A percentile compares a stretch with the other conserved stretches of the same genome.
These are phyloP conservation scores for Hymenoscyphus fraxineus DNA, from an alignment of 2,329 filamentous ascomycete species.

Conservation along the genomic window DNA sequence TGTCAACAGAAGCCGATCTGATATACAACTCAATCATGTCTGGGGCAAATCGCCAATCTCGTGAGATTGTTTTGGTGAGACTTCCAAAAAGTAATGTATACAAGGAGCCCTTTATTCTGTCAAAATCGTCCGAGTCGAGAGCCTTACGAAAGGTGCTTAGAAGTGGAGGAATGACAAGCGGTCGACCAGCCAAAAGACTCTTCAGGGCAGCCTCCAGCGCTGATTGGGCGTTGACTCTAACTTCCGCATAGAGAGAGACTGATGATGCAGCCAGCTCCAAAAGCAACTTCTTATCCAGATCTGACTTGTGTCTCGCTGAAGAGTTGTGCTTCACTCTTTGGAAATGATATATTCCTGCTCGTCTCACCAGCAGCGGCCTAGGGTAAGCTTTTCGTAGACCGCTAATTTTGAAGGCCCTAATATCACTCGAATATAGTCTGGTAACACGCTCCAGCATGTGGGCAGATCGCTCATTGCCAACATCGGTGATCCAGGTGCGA, in stretches of 20 bases:
- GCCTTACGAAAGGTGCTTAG: slow-evolving; percentile 74
- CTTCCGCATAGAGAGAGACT: slow-evolving; percentile 89
- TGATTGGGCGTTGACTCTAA: slow-evolving; percentile 87
- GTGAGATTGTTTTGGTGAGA: slow-evolving; percentile 78
- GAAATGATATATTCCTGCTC: slow-evolving; percentile 91
- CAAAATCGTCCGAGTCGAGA: slow-evolving; percentile 75
- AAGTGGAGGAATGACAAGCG: slow-evolving; percentile 85
- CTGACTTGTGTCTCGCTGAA: slow-evolving; percentile 78
- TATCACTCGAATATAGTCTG: slow-evolving; percentile 79
- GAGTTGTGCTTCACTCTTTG: slow-evolving; percentile 94
- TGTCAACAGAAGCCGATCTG: slow-evolving; percentile 83
- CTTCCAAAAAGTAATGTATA: slow-evolving; percentile 89
- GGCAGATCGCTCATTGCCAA: slow-evolving; percentile 91
- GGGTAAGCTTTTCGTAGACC: slow-evolving; percentile 91
- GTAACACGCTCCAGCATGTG: slow-evolving; percentile 87
- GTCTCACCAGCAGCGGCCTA: slow-evolving; percentile 82
- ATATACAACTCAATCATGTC: slow-evolving; percentile 88
- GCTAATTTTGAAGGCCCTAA: slow-evolving; percentile 89
- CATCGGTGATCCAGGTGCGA: slow-evolving; percentile 93
- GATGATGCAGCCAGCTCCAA: slow-evolving; percentile 86
- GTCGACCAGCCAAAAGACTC: slow-evolving; percentile 80
- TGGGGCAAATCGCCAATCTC: slow-evolving; percentile 93
- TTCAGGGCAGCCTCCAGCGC: slow-evolving; percentile 92
- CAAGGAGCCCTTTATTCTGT: slow-evolving; percentile 90
- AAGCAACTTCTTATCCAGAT: slow-evolving; percentile 81